Conservation (phyloP, 495 filamentous ascomycete species). For the Tetracladium marchalianum region DNA sequence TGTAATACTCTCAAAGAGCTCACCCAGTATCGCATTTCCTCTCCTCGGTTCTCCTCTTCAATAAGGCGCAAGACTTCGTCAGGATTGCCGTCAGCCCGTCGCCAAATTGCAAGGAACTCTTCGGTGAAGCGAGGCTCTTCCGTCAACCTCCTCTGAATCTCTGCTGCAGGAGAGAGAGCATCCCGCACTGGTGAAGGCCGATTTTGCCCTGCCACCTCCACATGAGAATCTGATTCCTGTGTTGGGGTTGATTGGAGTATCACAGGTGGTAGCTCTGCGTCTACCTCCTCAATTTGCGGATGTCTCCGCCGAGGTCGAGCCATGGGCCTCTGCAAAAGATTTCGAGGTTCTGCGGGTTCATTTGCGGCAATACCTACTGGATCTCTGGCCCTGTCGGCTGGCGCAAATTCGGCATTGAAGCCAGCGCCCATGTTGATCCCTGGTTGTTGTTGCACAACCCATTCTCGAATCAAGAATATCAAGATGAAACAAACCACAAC, state of each 20-base stretch:
- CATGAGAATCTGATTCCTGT: not conserved
- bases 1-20: constrained; percentile 17
- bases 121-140: constrained; percentile 17
- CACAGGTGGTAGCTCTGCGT: not conserved
- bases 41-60: constrained; percentile 46
- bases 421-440: constrained; percentile 53
- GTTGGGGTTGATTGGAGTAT: not conserved
- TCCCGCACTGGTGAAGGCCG: constrained; percentile 8
- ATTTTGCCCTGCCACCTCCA: not conserved
- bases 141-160: constrained; percentile 16
- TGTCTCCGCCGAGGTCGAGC: constrained; percentile 13
- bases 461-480: constrained; percentile 91
- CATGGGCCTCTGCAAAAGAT: not conserved
- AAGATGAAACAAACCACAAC: constrained; percentile 90
- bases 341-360: constrained; percentile 12
- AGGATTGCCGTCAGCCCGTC: constrained; percentile 40
- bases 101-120: constrained; percentile 21
- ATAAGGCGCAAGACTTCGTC: constrained; percentile 52
- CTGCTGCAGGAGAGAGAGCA: constrained; percentile 9
- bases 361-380: constrained; percentile 29
- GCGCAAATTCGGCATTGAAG: constrained; percentile 32
- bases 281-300: constrained; percentile 5
- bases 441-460: constrained; percentile 95
- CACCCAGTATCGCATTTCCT: constrained; percentile 44
- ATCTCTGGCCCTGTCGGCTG: constrained; percentile 31